phyloP scores from a whole-genome alignment of 352 stramenopile species.

The Globisporangium parvum region DNA sequence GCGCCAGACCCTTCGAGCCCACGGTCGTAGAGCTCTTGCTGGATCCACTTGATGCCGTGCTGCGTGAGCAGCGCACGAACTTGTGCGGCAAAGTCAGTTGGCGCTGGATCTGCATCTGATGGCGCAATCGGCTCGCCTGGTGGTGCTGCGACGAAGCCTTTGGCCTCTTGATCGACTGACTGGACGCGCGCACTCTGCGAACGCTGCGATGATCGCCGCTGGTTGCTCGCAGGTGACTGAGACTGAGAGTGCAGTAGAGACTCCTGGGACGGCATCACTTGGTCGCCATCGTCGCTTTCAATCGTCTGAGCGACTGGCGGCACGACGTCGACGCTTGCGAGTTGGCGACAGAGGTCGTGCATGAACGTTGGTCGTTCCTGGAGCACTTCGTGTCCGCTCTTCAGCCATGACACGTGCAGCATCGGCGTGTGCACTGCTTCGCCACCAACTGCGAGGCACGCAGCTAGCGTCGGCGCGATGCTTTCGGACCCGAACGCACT shows the following conservation, averaged over 20 bases:
- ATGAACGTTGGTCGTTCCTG: constrained; percentile 57
- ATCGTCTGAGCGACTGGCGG: background rate
- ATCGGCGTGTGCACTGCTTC: constrained; percentile 2
- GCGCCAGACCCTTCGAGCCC: constrained; percentile 50
- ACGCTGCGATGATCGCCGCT: background rate
- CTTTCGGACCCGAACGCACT: constrained; percentile 14
- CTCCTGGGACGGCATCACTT: no score
- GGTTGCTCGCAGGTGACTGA: background rate
- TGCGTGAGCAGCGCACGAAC: constrained; percentile 25
- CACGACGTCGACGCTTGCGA: constrained; percentile 14
- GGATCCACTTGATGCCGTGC: constrained; percentile 61
- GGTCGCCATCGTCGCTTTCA: background rate
- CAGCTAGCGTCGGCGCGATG: constrained; percentile 3
- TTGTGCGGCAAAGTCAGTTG: constrained; percentile 9
- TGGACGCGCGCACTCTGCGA: no score
- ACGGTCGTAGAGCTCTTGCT: constrained; percentile 77
- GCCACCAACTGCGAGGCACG: constrained; percentile 11
- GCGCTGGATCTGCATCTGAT: background rate
- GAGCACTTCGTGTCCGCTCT: constrained; percentile 63
- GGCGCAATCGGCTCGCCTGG: background rate
- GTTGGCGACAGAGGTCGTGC: constrained; percentile 45
- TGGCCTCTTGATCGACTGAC: no score
- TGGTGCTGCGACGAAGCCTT: background rate
- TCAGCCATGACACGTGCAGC: constrained; percentile 67
- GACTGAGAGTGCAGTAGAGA: no score